A percentile compares a stretch with the other conserved stretches of the same genome.
Evolutionary conservation across 202 grass and related monocot species (phyloP).

Genomic region (Tripidium arundinaceum): DNA sequence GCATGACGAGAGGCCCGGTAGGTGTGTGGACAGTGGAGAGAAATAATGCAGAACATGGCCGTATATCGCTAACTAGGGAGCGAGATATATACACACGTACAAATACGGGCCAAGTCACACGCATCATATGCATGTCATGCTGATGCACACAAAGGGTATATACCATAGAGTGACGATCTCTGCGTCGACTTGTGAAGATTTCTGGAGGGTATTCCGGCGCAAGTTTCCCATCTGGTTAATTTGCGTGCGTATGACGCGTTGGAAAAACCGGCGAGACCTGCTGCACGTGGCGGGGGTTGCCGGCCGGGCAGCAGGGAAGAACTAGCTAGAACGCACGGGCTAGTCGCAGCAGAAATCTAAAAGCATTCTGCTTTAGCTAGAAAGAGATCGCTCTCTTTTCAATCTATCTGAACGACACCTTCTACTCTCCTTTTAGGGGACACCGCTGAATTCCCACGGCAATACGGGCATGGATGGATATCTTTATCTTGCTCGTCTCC

Average conservation of each 20-base stretch:
- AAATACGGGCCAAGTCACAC: neutral
- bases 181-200: neutral
- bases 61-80: no score
- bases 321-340: neutral
- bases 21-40: neutral
- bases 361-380: neutral
- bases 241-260: neutral
- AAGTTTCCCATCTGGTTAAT: neutral
- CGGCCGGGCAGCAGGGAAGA: neutral
- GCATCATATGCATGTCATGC: slow-evolving; percentile 17
- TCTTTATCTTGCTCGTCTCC: neutral
- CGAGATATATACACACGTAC: neutral
- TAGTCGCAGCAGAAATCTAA: neutral
- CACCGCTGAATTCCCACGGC: slow-evolving; percentile 16
- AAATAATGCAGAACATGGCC: no score
- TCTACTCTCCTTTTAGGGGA: slow-evolving; percentile 31
- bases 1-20: neutral
- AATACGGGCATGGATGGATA: neutral
- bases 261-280: slow-evolving; percentile 6
- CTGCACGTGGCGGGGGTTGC: neutral
- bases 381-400: neutral
- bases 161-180: neutral
- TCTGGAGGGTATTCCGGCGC: neutral
- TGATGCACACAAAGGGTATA: neutral
- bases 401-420: neutral